Evolutionary conservation across 768 basidiomycete genomes (phyloP).

Genomic region (Pleurotus platypus): DNA sequence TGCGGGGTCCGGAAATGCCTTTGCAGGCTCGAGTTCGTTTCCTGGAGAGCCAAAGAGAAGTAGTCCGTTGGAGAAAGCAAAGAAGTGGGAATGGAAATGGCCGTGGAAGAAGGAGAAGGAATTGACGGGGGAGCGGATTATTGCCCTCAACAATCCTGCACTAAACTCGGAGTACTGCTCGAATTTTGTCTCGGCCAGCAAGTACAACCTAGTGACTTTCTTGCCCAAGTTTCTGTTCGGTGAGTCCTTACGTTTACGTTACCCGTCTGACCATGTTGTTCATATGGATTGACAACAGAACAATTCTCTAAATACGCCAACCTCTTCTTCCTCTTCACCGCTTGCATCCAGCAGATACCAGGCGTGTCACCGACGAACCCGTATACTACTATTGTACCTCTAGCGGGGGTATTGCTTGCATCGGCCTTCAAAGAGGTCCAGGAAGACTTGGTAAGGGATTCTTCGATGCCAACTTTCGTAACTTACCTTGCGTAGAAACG

Average conservation of each 20-base stretch:
- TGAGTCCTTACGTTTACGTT: slow-evolving; percentile 31
- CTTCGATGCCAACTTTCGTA: background rate
- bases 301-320: slow-evolving; percentile 99
- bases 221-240: slow-evolving; percentile 91
- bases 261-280: no score
- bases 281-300: slow-evolving; percentile 42
- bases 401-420: slow-evolving; percentile 83
- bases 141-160: slow-evolving; percentile 74
- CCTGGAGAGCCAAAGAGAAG: slow-evolving; percentile 23
- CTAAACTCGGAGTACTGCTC: slow-evolving; percentile 66
- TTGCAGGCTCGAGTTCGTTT: slow-evolving; percentile 41
- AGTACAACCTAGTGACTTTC: slow-evolving; percentile 88
- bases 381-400: slow-evolving; percentile 93
- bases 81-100: slow-evolving; percentile 66
- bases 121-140: slow-evolving; percentile 70
- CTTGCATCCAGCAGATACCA: slow-evolving; percentile 96
- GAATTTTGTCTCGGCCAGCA: slow-evolving; percentile 92
- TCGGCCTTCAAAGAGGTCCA: slow-evolving; percentile 95
- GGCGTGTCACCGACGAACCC: slow-evolving; percentile 94
- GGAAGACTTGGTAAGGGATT: slow-evolving; percentile 78
- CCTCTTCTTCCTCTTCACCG: slow-evolving; percentile 97
- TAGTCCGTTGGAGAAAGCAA: slow-evolving; percentile 16
- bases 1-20: slow-evolving; percentile 27
- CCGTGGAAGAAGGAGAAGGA: slow-evolving; percentile 74
- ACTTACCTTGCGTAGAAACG: slow-evolving; percentile 65